Base-by-base conservation (phyloP, 2,329 filamentous ascomycete species). In the Waltergamsia citrina region DNA sequence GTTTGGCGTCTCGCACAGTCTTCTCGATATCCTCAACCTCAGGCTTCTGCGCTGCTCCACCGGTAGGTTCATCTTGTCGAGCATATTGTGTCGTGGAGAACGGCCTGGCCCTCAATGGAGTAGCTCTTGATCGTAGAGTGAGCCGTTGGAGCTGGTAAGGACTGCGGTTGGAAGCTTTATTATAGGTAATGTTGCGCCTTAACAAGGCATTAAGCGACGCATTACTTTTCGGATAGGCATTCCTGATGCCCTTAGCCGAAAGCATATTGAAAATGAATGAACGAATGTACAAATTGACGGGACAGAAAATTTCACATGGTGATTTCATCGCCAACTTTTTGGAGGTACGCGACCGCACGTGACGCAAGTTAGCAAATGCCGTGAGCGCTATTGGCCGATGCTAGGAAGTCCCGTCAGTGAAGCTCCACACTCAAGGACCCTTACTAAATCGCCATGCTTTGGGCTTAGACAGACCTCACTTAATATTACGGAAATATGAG, bases 1-100 rank as follows among this genome's bases (percentile, higher is more conserved):
- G 79, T 46, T 81, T 76, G 23, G 85, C 81, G 44, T 76, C 67
- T 36, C 82, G 74, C 21, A 85, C 85, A 7, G 80, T 60, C 9
- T 65, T 62, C 50, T 85, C 81, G 36, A 74, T 62, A 5, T 71
- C 63, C 9, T 52, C 42, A 4, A 40, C 17, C 21, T 26, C 22
- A 14, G 29, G 19, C 25, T 22, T 35, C 22, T 4, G n/a, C 10
- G 10, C 9, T 8, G 28, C 14, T 29, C 29, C n/a, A 16, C 10
- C 15, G 9, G 33, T 9, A 5, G 38, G 17, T 19, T 38, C 32
- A 12, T 47, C 45, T 29, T 50, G 45, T 40, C 40, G 45, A 31
- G 44, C 38, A 34, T 23, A 33, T 40, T 40, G 41, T n/a, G 50
- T 51, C 4, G 36, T 46, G 21, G 56, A 56, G 43, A 58, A 50